Evolutionary conservation across 2,329 filamentous ascomycete species (phyloP).

Genomic region (Polytolypa hystricis): DNA sequence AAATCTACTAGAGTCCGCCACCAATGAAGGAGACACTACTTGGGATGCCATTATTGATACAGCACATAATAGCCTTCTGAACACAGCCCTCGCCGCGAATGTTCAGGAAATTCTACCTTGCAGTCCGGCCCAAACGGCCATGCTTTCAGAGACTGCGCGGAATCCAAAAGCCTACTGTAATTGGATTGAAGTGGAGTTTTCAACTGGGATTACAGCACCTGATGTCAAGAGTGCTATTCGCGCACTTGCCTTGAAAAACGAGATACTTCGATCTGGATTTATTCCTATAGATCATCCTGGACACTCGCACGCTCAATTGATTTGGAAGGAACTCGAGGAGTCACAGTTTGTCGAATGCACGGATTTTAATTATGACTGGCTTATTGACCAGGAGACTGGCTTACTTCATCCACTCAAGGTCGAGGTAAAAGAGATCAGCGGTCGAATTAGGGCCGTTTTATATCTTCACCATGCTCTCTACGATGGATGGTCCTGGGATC

Average conservation of each 20-base stretch:
- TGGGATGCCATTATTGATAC: conserved; percentile 16
- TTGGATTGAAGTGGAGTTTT: conserved; percentile 55
- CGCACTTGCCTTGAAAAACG: conserved; percentile 44
- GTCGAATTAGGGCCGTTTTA: conserved; percentile 30
- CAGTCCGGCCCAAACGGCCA: conserved; percentile 63
- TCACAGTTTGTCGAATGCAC: conserved; percentile 36
- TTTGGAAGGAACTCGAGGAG: conserved; percentile 46
- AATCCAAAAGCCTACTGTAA: conserved; percentile 62
- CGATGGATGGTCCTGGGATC: conserved; percentile 85
- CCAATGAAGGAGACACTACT: conserved; percentile 5
- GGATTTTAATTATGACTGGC: conserved; percentile 30
- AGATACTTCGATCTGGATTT: conserved; percentile 67
- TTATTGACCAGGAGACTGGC: conserved; percentile 25
- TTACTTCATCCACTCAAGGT: conserved; percentile 50
- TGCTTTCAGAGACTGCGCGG: conserved; percentile 63
- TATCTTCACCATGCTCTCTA: conserved; percentile 75
- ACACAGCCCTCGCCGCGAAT: conserved; percentile 13
- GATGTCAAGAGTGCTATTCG: conserved; percentile 41
- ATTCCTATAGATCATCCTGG: conserved; percentile 34
- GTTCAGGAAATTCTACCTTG: conserved; percentile 44
- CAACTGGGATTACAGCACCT: conserved; percentile 22
- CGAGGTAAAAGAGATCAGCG: conserved; percentile 36
- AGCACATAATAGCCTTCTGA: conserved; percentile 34
- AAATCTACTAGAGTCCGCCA: conserved; percentile 14
- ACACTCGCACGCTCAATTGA: conserved; percentile 48